A percentile compares a stretch with the other conserved stretches of the same genome.
phyloP scores from a whole-genome alignment of 202 grass and related monocot species.

The Carex sylvatica region DNA sequence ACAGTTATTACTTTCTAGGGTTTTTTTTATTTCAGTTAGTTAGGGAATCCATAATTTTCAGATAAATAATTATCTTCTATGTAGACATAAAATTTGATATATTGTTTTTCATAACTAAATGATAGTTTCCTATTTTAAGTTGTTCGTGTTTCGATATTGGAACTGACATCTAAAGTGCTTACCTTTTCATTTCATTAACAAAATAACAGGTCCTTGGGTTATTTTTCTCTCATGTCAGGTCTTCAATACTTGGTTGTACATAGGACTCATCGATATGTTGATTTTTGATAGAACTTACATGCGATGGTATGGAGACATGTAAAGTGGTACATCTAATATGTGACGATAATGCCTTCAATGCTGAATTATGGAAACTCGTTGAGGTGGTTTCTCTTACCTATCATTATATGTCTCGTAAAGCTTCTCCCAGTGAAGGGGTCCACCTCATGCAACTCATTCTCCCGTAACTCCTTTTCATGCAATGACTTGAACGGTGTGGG shows the following conservation, averaged over 20 bases:
- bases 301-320: neutral
- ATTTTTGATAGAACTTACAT: neutral
- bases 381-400: constrained; percentile 5
- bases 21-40: neutral
- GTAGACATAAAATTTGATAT: neutral
- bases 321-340: constrained; percentile 1
- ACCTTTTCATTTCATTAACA: neutral
- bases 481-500: constrained; percentile 68
- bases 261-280: neutral
- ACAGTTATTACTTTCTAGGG: neutral
- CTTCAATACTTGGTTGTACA: neutral
- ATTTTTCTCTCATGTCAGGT: constrained; percentile 10
- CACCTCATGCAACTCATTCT: constrained; percentile 25
- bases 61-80: neutral
- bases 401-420: neutral
- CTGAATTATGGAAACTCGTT: neutral
- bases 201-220: neutral
- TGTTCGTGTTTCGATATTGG: neutral
- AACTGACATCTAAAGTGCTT: neutral
- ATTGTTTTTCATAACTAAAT: neutral
- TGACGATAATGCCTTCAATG: neutral
- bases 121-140: neutral
- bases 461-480: constrained; percentile 50
- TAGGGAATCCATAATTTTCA: neutral
- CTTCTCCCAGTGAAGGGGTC: neutral